Base-by-base conservation (phyloP, 352 stramenopile genomes). In the Globisporangium orthogonon region DNA sequence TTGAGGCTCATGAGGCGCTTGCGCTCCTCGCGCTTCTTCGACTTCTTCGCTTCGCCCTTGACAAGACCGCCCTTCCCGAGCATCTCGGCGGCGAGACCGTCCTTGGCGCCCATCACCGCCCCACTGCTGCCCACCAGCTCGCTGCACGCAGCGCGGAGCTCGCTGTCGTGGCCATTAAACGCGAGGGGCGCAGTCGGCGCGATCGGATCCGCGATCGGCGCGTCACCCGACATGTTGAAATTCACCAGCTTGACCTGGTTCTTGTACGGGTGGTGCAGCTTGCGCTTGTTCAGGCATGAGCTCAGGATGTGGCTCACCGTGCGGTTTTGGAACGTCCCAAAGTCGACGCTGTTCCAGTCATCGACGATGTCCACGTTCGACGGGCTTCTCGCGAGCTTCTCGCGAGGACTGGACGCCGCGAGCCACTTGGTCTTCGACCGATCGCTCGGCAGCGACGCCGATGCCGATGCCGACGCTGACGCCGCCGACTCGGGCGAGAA, bases 241-340 rank as follows among this genome's bases (percentile, higher is more conserved):
- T 92, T 92, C 55, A 92, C 76, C 2, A 92, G 67, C 54, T 89
- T 86, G 33, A 92, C 77, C 43, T 87, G 80, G 51, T 92, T 84
- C 69, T 92, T 92, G 74, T 92, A 92, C 11, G 83, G 83, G 56
- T 89, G 76, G 48, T 89, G 75, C 15, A 92, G 57, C 62, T 92
- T 92, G 50, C 83, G 71, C 69, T 90, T 90, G 69, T 92, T 78
- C 56, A 90, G 60, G 54, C 83, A 92, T 4, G 83, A 90, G 57
- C 80, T 89, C 41, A 92, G 56, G 56, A 92, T 92, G 55, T 89
- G 83, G 62, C 81, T 92, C 48, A 92, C 83, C 11, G 79, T 90
- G 45, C 83, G 83, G 57, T 91, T 91, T 67, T 91, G 81, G 54
- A 89, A 91, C 11, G 78, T 91, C 7, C 81, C 78, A 57, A 91